Conservation (phyloP, 2,329 filamentous ascomycete species). For the Paramyrothecium roridum region DNA sequence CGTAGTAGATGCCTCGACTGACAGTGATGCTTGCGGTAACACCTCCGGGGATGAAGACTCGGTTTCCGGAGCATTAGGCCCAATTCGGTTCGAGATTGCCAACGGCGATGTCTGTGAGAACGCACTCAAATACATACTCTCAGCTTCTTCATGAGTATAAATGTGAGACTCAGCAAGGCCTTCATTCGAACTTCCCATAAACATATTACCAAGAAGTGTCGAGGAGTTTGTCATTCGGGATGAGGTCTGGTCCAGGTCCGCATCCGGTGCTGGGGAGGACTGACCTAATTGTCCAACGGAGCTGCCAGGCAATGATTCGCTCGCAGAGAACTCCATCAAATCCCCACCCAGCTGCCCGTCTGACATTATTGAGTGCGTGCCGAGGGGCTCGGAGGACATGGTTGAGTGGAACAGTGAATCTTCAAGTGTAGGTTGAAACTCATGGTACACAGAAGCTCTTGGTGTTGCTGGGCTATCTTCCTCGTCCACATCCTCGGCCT, state of each 20-base stretch:
- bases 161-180: constrained; percentile 64
- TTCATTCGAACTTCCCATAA: constrained; percentile 24
- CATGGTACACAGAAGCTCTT: constrained; percentile 45
- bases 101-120: constrained; percentile 44
- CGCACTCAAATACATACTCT: constrained; percentile 84
- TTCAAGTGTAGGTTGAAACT: constrained; percentile 23
- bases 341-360: constrained; percentile 7
- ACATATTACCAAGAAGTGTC: constrained; percentile 5
- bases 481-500: constrained; percentile 26
- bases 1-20: neutral
- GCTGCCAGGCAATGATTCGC: neutral
- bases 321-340: neutral
- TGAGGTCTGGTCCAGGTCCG: neutral
- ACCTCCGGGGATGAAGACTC: neutral
- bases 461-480: constrained; percentile 46
- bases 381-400: constrained; percentile 8
- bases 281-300: neutral
- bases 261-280: neutral
- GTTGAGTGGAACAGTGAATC: constrained; percentile 26
- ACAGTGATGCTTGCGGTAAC: neutral
- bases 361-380: constrained; percentile 12
- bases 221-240: neutral
- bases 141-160: constrained; percentile 76
- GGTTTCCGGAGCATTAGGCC: neutral
- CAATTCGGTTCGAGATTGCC: constrained; percentile 6